These are phyloP conservation scores for Starmerella sp. DNA, from an alignment of 805 yeast species.

Conservation along the genomic window DNA sequence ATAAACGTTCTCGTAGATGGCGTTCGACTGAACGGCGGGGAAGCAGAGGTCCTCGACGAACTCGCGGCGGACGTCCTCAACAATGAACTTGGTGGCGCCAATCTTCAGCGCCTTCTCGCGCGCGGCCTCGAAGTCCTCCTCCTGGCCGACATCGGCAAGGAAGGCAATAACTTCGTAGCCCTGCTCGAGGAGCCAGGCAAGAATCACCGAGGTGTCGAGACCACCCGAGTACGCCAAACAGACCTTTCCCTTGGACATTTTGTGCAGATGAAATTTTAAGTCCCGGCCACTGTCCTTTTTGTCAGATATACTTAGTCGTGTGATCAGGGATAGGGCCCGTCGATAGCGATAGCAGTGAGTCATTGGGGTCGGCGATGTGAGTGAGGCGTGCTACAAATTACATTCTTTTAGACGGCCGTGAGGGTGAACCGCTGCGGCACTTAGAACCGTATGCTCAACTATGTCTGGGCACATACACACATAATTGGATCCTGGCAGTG, in stretches of 20 bases:
- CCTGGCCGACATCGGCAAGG: conserved; percentile 98
- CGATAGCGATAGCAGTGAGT: background rate
- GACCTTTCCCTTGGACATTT: conserved; percentile 95
- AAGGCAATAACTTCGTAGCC: conserved; percentile 98
- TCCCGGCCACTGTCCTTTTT: background rate
- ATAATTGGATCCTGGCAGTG: too few species aligned
- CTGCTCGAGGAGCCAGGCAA: conserved; percentile 96
- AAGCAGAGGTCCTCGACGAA: conserved; percentile 83
- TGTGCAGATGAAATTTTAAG: background rate
- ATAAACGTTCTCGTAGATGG: conserved; percentile 95
- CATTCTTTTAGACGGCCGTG: too few species aligned
- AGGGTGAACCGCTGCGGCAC: too few species aligned
- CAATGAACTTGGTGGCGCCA: conserved; percentile 93
- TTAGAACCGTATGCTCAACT: too few species aligned
- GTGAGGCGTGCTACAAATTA: too few species aligned
- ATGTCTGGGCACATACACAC: too few species aligned
- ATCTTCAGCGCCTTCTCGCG: conserved; percentile 90
- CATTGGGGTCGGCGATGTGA: background rate
- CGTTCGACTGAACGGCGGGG: conserved; percentile 97
- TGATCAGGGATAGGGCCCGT: conserved; percentile 1
- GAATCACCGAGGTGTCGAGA: conserved; percentile 91
- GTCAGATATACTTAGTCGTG: background rate
- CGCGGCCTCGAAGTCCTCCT: conserved; percentile 97
- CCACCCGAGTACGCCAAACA: conserved; percentile 99
- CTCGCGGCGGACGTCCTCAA: conserved; percentile 89